These are phyloP conservation scores for Capronia epimyces DNA, from an alignment of 2,329 filamentous ascomycete genomes.

Conservation along the genomic window DNA sequence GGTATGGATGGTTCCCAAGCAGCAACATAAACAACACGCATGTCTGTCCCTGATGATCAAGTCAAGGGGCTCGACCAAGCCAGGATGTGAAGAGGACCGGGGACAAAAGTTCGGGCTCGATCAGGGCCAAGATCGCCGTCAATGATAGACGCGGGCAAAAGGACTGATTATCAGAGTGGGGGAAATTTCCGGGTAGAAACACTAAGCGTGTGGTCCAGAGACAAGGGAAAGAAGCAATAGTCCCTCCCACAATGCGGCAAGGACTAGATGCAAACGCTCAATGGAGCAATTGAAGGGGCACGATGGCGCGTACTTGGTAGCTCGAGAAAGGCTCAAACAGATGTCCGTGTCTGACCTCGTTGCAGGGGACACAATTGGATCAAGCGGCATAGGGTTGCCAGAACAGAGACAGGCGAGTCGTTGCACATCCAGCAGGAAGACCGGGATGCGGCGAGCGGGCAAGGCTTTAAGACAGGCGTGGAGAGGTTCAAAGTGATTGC, in stretches of 20 bases:
- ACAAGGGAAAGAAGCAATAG: constrained; percentile 1
- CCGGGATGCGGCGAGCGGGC: constrained; percentile 12
- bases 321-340: neutral
- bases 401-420: neutral
- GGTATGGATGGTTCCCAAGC: constrained; percentile 1
- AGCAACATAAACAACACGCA: constrained; percentile 4
- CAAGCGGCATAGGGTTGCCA: neutral
- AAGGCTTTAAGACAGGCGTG: constrained; percentile 12
- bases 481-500: constrained; percentile 4
- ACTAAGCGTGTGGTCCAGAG: constrained; percentile 8
- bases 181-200: constrained; percentile 13
- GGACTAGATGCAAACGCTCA: constrained; percentile 1
- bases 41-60: neutral
- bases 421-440: constrained; percentile 5
- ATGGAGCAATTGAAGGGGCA: constrained; percentile 1
- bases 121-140: constrained; percentile 8
- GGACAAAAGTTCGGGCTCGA: constrained; percentile 14
- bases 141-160: constrained; percentile 5
- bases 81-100: constrained; percentile 15
- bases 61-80: constrained; percentile 4
- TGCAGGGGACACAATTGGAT: neutral
- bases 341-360: neutral
- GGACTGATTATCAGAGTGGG: constrained; percentile 12
- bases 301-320: constrained; percentile 1
- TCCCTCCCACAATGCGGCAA: neutral